phyloP scores from a whole-genome alignment of 2,329 filamentous ascomycete genomes.

The Dactylellina leptospora region DNA sequence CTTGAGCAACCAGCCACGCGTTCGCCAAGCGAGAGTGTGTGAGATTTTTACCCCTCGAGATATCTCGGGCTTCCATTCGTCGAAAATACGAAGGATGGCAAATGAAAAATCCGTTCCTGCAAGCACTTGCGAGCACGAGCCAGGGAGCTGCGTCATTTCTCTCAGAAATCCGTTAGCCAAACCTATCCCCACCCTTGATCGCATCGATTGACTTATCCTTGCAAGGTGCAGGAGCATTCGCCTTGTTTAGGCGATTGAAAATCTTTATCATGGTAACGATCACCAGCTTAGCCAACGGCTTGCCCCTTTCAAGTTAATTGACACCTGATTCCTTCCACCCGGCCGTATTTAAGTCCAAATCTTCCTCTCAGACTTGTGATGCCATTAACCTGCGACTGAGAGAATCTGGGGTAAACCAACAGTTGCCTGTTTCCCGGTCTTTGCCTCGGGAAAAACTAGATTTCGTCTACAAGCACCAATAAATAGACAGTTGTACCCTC shows the following conservation, averaged over 20 bases:
- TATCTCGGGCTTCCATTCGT: too few species aligned
- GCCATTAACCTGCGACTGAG: conserved; percentile 12
- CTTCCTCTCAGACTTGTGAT: conserved; percentile 2
- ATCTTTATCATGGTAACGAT: not conserved
- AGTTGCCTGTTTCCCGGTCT: not conserved
- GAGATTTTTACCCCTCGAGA: not conserved
- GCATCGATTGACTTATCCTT: conserved; percentile 8
- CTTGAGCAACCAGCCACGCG: not conserved
- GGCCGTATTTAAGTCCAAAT: conserved; percentile 9
- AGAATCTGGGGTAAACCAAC: conserved; percentile 17
- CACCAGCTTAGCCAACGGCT: conserved; percentile 1
- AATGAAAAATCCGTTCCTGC: not conserved
- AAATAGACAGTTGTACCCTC: not conserved
- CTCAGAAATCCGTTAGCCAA: not conserved
- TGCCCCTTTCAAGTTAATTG: conserved; percentile 3
- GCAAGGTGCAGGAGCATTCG: not conserved
- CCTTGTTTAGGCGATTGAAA: not conserved
- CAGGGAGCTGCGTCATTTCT: conserved; percentile 24
- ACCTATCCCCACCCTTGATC: conserved; percentile 4
- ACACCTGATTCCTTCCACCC: conserved; percentile 3
- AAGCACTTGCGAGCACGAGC: not conserved
- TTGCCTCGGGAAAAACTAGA: conserved; percentile 10
- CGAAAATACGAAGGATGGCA: too few species aligned
- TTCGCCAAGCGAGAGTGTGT: not conserved
- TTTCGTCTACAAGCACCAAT: not conserved